phyloP scores from a whole-genome alignment of 768 basidiomycete genomes.

The Mrakia gelida region DNA sequence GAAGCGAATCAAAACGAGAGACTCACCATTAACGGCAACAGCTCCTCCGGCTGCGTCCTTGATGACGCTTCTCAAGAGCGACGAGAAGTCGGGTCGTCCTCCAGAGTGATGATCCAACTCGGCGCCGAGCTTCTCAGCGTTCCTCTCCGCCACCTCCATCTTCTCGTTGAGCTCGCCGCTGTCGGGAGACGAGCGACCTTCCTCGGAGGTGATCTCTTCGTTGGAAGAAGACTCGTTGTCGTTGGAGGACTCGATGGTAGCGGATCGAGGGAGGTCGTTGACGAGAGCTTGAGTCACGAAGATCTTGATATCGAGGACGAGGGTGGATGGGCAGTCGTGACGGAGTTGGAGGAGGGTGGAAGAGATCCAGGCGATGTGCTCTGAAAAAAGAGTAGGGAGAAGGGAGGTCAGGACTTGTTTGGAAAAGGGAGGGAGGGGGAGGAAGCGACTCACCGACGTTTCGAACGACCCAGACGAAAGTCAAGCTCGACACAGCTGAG shows the following conservation, averaged over 20 bases:
- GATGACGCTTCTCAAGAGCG: background rate
- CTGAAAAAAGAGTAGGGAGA: background rate
- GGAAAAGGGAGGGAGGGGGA: background rate
- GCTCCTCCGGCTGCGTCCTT: background rate
- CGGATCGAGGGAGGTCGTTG: background rate
- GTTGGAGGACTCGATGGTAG: background rate
- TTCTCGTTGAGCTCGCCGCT: background rate
- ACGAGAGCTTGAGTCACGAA: constrained; percentile 10
- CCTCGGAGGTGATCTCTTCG: background rate
- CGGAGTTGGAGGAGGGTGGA: background rate
- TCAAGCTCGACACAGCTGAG: constrained; percentile 19
- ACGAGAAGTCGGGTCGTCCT: background rate
- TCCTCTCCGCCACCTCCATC: background rate
- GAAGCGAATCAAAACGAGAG: background rate
- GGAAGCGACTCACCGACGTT: constrained; percentile 5
- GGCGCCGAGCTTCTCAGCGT: background rate
- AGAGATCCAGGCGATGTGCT: constrained; percentile 26
- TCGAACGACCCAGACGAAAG: constrained; percentile 26
- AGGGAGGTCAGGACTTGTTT: background rate
- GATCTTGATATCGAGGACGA: constrained; percentile 23
- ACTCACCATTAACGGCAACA: background rate
- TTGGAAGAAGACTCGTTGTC: background rate
- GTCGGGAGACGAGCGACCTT: background rate
- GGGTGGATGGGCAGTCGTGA: background rate
- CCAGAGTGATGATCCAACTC: background rate